Percentiles rank a stretch among this genome's conserved stretches.
Evolutionary conservation across 2,329 filamentous ascomycete species (phyloP).

Genomic region (Apiospora malaysiana): DNA sequence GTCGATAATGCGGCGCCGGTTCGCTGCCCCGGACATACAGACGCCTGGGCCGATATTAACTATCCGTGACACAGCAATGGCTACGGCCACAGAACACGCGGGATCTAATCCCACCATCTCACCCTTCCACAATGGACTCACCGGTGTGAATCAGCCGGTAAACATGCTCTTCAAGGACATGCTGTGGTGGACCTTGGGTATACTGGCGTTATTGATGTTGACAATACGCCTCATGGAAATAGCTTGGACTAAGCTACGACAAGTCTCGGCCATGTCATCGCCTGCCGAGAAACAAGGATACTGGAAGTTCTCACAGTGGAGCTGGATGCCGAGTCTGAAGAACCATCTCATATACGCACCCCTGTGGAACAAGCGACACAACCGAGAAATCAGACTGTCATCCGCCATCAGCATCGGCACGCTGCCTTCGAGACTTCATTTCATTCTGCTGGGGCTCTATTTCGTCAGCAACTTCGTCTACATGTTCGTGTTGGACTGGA

Average conservation of each 20-base stretch:
- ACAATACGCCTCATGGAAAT: constrained; percentile 60
- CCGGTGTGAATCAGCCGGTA: constrained; percentile 64
- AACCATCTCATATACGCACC: constrained; percentile 68
- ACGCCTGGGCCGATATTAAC: constrained; percentile 36
- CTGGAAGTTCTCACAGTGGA: constrained; percentile 63
- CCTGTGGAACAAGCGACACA: constrained; percentile 69
- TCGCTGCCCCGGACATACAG: constrained; percentile 38
- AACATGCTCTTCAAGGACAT: constrained; percentile 63
- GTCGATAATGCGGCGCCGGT: constrained; percentile 41
- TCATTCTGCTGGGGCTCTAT: constrained; percentile 61
- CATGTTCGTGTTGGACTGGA: constrained; percentile 67
- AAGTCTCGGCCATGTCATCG: constrained; percentile 63
- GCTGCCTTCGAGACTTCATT: constrained; percentile 69
- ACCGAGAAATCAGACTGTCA: constrained; percentile 68
- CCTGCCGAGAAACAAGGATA: constrained; percentile 60
- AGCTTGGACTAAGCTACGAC: constrained; percentile 61
- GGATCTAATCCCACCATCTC: constrained; percentile 53
- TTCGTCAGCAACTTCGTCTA: constrained; percentile 66
- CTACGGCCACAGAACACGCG: constrained; percentile 33
- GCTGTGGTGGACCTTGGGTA: constrained; percentile 67
- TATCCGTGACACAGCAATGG: constrained; percentile 33
- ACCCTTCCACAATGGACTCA: constrained; percentile 61
- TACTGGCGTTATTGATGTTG: constrained; percentile 59
- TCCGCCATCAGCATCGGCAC: constrained; percentile 63
- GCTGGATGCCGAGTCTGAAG: constrained; percentile 67